Percentiles rank a stretch among this genome's conserved stretches.
Conservation (phyloP, 1,139 yeast species). For the Saccharomyces pastorianus region DNA sequence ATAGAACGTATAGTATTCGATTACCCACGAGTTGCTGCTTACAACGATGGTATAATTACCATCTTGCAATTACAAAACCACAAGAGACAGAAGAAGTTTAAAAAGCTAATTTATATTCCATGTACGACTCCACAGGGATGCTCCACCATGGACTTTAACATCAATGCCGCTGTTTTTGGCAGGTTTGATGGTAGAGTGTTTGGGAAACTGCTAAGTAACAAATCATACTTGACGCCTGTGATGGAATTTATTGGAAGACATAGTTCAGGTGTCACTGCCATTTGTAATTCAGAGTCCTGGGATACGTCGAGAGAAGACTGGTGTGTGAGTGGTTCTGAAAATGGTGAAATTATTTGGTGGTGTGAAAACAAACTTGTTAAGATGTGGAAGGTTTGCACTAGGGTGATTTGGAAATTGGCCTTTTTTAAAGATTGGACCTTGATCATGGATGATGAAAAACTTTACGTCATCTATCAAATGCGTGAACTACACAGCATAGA, state of each 20-base stretch:
- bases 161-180: constrained; percentile 37
- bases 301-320: constrained; percentile 25
- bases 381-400: constrained; percentile 17
- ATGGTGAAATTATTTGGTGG: constrained; percentile 37
- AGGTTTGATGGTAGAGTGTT: constrained; percentile 39
- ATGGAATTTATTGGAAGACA: constrained; percentile 32
- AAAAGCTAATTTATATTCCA: constrained; percentile 31
- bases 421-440: constrained; percentile 25
- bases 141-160: constrained; percentile 32
- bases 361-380: constrained; percentile 26
- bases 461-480: constrained; percentile 22
- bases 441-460: constrained; percentile 20
- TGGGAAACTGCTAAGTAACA: constrained; percentile 35
- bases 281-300: constrained; percentile 22
- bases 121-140: constrained; percentile 35
- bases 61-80: constrained; percentile 28
- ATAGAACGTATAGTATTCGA: constrained; percentile 29
- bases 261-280: constrained; percentile 33
- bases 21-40: constrained; percentile 33
- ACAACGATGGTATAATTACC: constrained; percentile 33
- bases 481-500: constrained; percentile 13
- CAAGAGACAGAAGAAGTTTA: constrained; percentile 18
- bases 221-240: constrained; percentile 33
- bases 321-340: constrained; percentile 37
- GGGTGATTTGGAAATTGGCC: constrained; percentile 21